These are phyloP conservation scores for Naganishia sp. DNA, from an alignment of 1,284 basidiomycete genomes.

Conservation along the genomic window DNA sequence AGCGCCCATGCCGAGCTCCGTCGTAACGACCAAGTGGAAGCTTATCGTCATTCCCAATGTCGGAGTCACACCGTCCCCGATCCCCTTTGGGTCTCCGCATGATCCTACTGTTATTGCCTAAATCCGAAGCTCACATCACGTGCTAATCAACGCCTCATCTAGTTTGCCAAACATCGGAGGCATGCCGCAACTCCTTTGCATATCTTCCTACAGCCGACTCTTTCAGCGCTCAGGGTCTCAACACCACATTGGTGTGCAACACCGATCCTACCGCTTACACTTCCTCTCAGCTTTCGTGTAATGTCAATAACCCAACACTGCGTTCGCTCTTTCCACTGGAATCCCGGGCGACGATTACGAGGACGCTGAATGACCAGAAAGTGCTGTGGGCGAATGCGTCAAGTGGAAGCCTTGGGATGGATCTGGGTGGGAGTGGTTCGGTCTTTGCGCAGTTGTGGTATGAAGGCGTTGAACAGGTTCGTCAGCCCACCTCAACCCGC, in stretches of 20 bases:
- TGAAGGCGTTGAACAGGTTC: slow-evolving; percentile 68
- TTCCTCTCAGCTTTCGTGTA: slow-evolving; percentile 44
- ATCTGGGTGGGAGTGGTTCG: slow-evolving; percentile 62
- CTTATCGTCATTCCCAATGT: too few relatives aligned
- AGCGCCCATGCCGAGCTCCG: too few relatives aligned
- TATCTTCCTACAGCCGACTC: slow-evolving; percentile 46
- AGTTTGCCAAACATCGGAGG: slow-evolving; percentile 24
- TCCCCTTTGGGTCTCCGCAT: background rate
- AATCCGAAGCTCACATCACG: too few relatives aligned
- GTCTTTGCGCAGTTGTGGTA: slow-evolving; percentile 77
- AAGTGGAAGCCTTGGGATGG: slow-evolving; percentile 44
- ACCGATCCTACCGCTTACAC: slow-evolving; percentile 41
- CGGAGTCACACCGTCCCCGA: too few relatives aligned
- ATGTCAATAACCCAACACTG: slow-evolving; percentile 70
- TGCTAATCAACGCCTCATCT: background rate
- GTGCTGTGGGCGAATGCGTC: slow-evolving; percentile 64
- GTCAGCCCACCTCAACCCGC: background rate
- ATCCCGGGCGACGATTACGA: slow-evolving; percentile 70
- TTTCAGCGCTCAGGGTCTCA: slow-evolving; percentile 26
- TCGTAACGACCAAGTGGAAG: too few relatives aligned
- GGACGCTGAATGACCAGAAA: slow-evolving; percentile 65
- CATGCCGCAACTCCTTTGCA: slow-evolving; percentile 53
- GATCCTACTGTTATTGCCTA: too few relatives aligned
- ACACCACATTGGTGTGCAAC: slow-evolving; percentile 41
- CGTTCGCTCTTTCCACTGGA: slow-evolving; percentile 68